These are phyloP conservation scores for Epichloe sylvatica DNA, from an alignment of 2,329 filamentous ascomycete species.

Conservation along the genomic window DNA sequence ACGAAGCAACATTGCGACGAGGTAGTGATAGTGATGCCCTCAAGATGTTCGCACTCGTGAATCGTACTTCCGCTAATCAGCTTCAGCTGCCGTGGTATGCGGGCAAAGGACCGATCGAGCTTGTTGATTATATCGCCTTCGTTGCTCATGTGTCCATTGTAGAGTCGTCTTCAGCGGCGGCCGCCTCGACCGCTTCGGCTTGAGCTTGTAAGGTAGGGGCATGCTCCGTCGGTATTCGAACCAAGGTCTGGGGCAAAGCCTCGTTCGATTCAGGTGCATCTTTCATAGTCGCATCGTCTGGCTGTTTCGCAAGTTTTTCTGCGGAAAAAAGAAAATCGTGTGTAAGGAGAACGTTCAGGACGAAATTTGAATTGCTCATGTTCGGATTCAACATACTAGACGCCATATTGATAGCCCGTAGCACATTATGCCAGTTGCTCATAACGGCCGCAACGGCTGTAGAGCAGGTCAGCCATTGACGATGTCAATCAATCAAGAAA, in stretches of 20 bases:
- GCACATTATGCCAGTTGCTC: slow-evolving; percentile 77
- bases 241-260: slow-evolving; percentile 65
- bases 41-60: neutral
- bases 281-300: slow-evolving; percentile 21
- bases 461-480: slow-evolving; percentile 13
- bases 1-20: neutral
- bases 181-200: slow-evolving; percentile 35
- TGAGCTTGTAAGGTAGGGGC: slow-evolving; percentile 50
- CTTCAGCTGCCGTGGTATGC: neutral
- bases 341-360: slow-evolving; percentile 4
- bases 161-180: slow-evolving; percentile 25
- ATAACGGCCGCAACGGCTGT: slow-evolving; percentile 71
- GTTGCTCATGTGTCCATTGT: slow-evolving; percentile 2
- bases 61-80: neutral
- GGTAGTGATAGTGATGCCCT: neutral
- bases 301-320: slow-evolving; percentile 58
- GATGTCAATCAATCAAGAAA: no score
- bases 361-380: neutral
- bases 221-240: slow-evolving; percentile 73
- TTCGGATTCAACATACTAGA: slow-evolving; percentile 42
- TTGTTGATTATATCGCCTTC: neutral
- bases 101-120: neutral
- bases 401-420: slow-evolving; percentile 75
- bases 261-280: slow-evolving; percentile 24
- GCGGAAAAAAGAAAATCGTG: neutral